These are phyloP conservation scores for Boletus subcaerulescens DNA, from an alignment of 768 basidiomycete genomes.

Conservation along the genomic window DNA sequence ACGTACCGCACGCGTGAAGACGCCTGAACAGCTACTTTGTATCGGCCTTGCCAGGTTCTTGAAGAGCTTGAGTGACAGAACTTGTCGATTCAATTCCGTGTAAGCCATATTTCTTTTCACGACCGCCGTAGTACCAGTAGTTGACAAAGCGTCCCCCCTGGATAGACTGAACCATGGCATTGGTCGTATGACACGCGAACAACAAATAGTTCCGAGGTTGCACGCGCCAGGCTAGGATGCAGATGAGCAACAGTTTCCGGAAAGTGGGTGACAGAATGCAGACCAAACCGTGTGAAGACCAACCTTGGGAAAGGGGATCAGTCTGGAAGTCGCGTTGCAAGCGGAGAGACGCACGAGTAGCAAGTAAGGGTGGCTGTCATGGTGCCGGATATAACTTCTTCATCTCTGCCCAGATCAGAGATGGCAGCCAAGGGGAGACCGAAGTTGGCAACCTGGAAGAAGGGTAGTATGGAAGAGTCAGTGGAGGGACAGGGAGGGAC, in stretches of 20 bases:
- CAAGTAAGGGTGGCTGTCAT: slow-evolving; percentile 90
- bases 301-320: slow-evolving; percentile 33
- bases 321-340: slow-evolving; percentile 5
- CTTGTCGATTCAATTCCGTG: slow-evolving; percentile 33
- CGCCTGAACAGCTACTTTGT: slow-evolving; percentile 14
- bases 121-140: slow-evolving; percentile 89
- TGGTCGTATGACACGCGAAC: slow-evolving; percentile 92
- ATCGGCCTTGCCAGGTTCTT: slow-evolving; percentile 36
- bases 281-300: slow-evolving; percentile 97
- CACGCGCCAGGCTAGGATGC: slow-evolving; percentile 79
- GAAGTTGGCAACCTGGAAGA: slow-evolving; percentile 90
- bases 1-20: neutral
- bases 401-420: slow-evolving; percentile 87
- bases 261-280: neutral
- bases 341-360: slow-evolving; percentile 77
- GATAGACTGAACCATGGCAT: slow-evolving; percentile 78
- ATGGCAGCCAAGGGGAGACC: slow-evolving; percentile 94
- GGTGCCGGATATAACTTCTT: slow-evolving; percentile 93
- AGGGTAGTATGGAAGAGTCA: slow-evolving; percentile 6
- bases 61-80: slow-evolving; percentile 49
- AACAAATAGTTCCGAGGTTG: slow-evolving; percentile 95
- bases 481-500: slow-evolving; percentile 32
- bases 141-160: slow-evolving; percentile 85
- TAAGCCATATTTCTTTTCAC: slow-evolving; percentile 62
- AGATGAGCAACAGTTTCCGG: slow-evolving; percentile 1